phyloP scores from a whole-genome alignment of 805 yeast species.

The Wickerhamomyces strasburgensis region DNA sequence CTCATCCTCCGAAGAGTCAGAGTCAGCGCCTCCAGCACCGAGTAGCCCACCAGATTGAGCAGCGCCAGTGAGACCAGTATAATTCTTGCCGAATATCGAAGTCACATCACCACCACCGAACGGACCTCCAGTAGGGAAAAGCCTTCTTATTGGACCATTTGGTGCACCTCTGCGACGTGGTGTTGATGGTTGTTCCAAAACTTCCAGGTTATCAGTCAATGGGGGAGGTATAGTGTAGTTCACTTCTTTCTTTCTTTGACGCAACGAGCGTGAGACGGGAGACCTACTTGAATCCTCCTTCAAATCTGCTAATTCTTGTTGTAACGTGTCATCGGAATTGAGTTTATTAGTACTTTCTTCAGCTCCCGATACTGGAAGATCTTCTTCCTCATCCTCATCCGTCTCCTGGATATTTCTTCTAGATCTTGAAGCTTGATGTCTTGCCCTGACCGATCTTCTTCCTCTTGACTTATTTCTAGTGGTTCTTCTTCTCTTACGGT shows the following conservation, averaged over 20 bases:
- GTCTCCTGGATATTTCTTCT: constrained; percentile 20
- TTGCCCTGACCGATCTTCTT: neutral
- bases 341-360: constrained; percentile 10
- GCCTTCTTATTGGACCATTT: constrained; percentile 52
- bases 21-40: constrained; percentile 35
- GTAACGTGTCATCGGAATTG: constrained; percentile 31
- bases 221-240: constrained; percentile 87
- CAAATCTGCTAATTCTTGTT: constrained; percentile 49
- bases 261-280: constrained; percentile 43
- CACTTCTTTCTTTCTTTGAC: constrained; percentile 68
- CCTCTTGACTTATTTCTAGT: constrained; percentile 12
- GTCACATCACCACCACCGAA: constrained; percentile 95
- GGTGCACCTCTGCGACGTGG: constrained; percentile 35
- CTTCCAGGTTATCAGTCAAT: constrained; percentile 35
- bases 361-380: no score
- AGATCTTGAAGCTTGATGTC: constrained; percentile 1
- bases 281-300: constrained; percentile 21
- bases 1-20: constrained; percentile 63
- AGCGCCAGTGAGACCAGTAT: constrained; percentile 31
- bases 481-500: constrained; percentile 7
- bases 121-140: constrained; percentile 94
- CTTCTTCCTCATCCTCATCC: constrained; percentile 24
- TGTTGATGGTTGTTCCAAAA: constrained; percentile 16
- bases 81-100: constrained; percentile 70
- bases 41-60: constrained; percentile 11